Conservation (phyloP, 139 green algal genomes). For the Monoraphidium neglectum region DNA sequence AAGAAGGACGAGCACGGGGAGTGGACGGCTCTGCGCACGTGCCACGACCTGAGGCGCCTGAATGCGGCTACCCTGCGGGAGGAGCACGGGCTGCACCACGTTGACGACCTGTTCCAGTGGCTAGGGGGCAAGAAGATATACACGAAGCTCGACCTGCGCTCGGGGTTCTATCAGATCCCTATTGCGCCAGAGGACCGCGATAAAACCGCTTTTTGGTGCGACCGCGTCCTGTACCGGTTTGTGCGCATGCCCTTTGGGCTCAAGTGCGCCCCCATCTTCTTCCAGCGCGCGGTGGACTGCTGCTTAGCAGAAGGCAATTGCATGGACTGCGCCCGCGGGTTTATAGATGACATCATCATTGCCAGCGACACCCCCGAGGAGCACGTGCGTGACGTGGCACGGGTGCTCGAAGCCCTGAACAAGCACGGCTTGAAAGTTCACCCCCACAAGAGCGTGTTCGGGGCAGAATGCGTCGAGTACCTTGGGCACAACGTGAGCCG, state of each 20-base stretch:
- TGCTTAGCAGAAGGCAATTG: constrained; percentile 1
- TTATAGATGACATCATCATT: constrained; percentile 37
- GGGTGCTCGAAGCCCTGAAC: constrained; percentile 4
- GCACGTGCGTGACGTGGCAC: constrained; percentile 2
- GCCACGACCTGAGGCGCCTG: constrained; percentile 15
- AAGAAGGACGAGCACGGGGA: constrained; percentile 25
- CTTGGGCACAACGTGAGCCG: constrained; percentile 39
- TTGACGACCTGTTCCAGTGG: constrained; percentile 31
- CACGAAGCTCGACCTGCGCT: constrained; percentile 36
- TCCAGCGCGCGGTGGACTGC: constrained; percentile 18
- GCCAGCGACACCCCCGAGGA: constrained; percentile 1
- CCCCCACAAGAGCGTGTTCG: constrained; percentile 28
- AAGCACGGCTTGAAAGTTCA: constrained; percentile 26
- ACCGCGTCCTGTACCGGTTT: constrained; percentile 7
- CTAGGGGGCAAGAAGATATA: constrained; percentile 23
- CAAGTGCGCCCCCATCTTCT: not conserved
- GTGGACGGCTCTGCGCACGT: constrained; percentile 23
- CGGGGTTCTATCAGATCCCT: constrained; percentile 35
- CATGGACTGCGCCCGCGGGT: not conserved
- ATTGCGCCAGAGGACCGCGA: constrained; percentile 4
- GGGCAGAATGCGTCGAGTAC: constrained; percentile 26
- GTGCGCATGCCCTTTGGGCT: constrained; percentile 23
- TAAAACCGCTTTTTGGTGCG: constrained; percentile 31
- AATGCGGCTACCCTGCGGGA: constrained; percentile 34
- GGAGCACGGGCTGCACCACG: constrained; percentile 20